These are phyloP conservation scores for Pythium angustatum DNA, from an alignment of 352 stramenopile species.

Conservation along the genomic window DNA sequence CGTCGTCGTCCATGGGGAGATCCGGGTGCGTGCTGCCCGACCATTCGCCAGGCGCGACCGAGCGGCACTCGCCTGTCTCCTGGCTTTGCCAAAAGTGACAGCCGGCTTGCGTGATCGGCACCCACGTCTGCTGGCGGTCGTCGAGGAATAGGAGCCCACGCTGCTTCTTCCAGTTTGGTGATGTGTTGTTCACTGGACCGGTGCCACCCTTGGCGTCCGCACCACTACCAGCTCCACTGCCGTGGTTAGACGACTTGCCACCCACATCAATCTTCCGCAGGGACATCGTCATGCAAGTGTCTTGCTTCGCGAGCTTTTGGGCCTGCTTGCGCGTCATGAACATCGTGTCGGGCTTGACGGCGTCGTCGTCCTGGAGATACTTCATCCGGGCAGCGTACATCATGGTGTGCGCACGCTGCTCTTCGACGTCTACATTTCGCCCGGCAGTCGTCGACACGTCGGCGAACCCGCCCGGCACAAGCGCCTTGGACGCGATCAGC, in stretches of 20 bases:
- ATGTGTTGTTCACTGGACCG: not conserved
- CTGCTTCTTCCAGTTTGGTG: constrained; percentile 44
- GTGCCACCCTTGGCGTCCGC: constrained; percentile 9
- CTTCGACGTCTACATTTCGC: constrained; percentile 31
- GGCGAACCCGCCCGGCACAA: constrained; percentile 26
- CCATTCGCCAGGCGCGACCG: constrained; percentile 23
- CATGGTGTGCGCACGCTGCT: constrained; percentile 62
- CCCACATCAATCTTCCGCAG: constrained; percentile 48
- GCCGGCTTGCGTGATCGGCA: constrained; percentile 62
- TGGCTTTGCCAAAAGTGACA: constrained; percentile 79
- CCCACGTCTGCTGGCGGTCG: constrained; percentile 50
- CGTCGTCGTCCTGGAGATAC: constrained; percentile 58
- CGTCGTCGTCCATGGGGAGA: not conserved
- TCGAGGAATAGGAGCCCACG: constrained; percentile 17
- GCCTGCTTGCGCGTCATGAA: constrained; percentile 82
- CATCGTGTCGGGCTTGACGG: constrained; percentile 51
- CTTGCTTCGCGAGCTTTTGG: constrained; percentile 61
- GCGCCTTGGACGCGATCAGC: constrained; percentile 35
- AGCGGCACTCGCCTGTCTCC: constrained; percentile 64
- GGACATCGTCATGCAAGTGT: constrained; percentile 37
- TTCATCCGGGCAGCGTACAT: constrained; percentile 83
- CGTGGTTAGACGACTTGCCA: constrained; percentile 4
- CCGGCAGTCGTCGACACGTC: constrained; percentile 3
- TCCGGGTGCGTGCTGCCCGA: constrained; percentile 21
- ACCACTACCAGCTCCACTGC: not conserved